Conservation (phyloP, 192 early-diverging fungal species). For the Coemansia sp. region DNA sequence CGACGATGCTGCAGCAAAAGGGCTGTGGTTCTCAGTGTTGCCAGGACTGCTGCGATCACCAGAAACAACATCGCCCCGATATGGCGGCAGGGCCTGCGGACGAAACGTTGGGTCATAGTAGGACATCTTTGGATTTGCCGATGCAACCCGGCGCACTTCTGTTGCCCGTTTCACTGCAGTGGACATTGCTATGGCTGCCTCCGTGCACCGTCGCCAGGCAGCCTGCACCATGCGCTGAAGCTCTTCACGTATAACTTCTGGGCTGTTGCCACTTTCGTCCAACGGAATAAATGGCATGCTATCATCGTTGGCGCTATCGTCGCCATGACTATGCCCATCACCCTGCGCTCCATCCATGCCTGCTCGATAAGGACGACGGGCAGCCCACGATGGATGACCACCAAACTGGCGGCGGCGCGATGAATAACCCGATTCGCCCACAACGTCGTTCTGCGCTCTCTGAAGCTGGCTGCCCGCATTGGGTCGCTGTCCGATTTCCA, state of each 20-base stretch:
- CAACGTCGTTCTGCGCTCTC: background rate
- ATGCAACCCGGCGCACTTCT: conserved; percentile 32
- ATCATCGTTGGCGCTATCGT: conserved; percentile 11
- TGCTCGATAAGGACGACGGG: conserved; percentile 21
- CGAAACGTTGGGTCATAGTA: conserved; percentile 54
- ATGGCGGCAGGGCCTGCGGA: conserved; percentile 45
- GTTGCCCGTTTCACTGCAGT: conserved; percentile 35
- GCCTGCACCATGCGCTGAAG: conserved; percentile 50
- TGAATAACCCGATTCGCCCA: conserved; percentile 13
- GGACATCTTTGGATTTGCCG: conserved; percentile 27
- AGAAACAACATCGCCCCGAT: conserved; percentile 34
- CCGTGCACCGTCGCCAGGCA: conserved; percentile 52
- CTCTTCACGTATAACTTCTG: conserved; percentile 48
- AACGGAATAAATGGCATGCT: conserved; percentile 16
- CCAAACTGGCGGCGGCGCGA: conserved; percentile 40
- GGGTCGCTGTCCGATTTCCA: conserved; percentile 2
- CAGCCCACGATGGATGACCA: conserved; percentile 17
- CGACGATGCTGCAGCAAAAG: background rate
- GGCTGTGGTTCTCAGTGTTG: conserved; percentile 7
- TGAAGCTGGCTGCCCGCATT: background rate
- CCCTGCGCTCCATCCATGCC: conserved; percentile 7
- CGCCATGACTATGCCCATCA: conserved; percentile 2
- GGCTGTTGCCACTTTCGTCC: conserved; percentile 48
- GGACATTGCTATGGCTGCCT: conserved; percentile 49
- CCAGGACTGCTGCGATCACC: conserved; percentile 8